A percentile compares a stretch with the other conserved stretches of the same genome.
Evolutionary conservation across 176 grass and related monocot genomes (phyloP).

Genomic region (Musa troglodytarum): DNA sequence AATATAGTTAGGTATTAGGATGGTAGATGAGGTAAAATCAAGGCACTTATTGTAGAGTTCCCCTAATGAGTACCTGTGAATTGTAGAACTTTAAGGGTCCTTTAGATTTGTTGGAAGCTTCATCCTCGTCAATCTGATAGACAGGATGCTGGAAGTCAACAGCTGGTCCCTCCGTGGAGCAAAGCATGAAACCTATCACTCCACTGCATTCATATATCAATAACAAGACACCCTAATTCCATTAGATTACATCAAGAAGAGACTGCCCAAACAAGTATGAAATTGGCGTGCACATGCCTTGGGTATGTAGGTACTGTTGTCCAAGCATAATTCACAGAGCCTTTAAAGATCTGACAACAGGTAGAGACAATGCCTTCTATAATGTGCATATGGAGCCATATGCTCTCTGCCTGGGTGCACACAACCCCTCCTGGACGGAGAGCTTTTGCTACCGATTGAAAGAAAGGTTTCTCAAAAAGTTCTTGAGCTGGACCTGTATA

Average conservation of each 20-base stretch:
- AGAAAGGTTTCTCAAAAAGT: constrained; percentile 98
- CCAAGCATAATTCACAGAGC: constrained; percentile 94
- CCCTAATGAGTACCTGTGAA: constrained; percentile 36
- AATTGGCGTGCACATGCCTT: constrained; percentile 35
- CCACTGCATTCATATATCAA: constrained; percentile 39
- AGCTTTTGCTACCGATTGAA: constrained; percentile 61
- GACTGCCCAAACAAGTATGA: background rate
- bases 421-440: constrained; percentile 78
- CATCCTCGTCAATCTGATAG: constrained; percentile 62
- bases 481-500: constrained; percentile 75
- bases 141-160: constrained; percentile 81
- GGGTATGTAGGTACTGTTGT: constrained; percentile 97
- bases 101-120: constrained; percentile 55
- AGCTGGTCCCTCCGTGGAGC: constrained; percentile 63
- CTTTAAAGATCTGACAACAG: constrained; percentile 78
- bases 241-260: background rate
- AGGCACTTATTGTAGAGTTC: too few species aligned
- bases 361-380: constrained; percentile 75
- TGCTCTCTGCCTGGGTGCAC: constrained; percentile 97
- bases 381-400: constrained; percentile 98
- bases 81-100: constrained; percentile 92
- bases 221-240: background rate
- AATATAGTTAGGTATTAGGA: background rate
- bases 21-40: background rate
- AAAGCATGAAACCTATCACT: constrained; percentile 96